A percentile compares a stretch with the other conserved stretches of the same genome.
These are phyloP conservation scores for Viola pubescens DNA, from an alignment of 441 rosid genomes.

Conservation along the genomic window DNA sequence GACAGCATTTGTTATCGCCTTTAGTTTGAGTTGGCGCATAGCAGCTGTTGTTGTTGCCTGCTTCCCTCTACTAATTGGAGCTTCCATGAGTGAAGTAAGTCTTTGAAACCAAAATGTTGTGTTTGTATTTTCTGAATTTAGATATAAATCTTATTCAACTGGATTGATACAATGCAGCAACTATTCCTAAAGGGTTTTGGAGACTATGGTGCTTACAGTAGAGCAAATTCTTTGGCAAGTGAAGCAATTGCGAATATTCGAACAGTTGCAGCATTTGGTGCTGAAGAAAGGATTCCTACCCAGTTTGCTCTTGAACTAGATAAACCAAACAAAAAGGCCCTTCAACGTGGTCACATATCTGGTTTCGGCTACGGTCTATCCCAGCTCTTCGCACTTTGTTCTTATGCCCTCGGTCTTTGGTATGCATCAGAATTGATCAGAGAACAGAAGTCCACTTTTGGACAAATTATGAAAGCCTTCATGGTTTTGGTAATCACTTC, in stretches of 20 bases:
- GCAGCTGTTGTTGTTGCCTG: conserved; percentile 67
- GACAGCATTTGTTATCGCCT: conserved; percentile 68
- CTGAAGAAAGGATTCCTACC: conserved; percentile 71
- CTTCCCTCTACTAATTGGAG: conserved; percentile 73
- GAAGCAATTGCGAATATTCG: conserved; percentile 89
- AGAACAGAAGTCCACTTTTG: conserved; percentile 61
- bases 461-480: conserved; percentile 82
- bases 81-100: conserved; percentile 66
- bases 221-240: conserved; percentile 90
- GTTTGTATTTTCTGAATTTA: background rate
- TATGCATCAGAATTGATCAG: conserved; percentile 90
- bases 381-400: conserved; percentile 89
- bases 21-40: conserved; percentile 64
- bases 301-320: conserved; percentile 67
- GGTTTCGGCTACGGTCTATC: conserved; percentile 78
- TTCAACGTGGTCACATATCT: conserved; percentile 80
- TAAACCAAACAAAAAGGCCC: conserved; percentile 63
- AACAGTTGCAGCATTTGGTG: conserved; percentile 83
- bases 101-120: background rate
- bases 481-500: conserved; percentile 91
- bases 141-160: background rate
- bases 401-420: conserved; percentile 91
- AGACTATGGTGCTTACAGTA: conserved; percentile 80
- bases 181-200: conserved; percentile 95
- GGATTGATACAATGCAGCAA: conserved; percentile 33